Base-by-base conservation (phyloP, 352 stramenopile species). In the Globisporangium carolinianum region DNA sequence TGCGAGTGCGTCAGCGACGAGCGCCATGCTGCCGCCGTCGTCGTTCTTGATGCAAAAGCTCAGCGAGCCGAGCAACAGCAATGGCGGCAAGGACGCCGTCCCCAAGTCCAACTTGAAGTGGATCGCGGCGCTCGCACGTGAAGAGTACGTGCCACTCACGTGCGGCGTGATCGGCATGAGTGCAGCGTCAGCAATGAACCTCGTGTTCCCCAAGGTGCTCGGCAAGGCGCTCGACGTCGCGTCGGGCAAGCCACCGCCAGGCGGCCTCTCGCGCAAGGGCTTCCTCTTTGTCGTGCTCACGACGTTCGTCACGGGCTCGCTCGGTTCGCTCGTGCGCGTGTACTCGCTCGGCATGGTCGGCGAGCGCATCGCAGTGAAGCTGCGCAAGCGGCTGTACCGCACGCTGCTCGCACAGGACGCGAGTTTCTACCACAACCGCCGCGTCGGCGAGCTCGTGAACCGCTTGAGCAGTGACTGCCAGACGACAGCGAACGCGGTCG, bases 311-410 rank as follows among this genome's bases (percentile, higher is more conserved):
- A 86, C 79, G 18, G 89, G 89, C 1, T 86, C 87, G 0, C 63
- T 94, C 5, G 87, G 85, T 38, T 96, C 89, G 3, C 94, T 94
- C 73, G 62, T 96, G 55, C 83, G 89, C 55, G 85, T 82, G 8
- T 96, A 96, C 61, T 94, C 83, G 57, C 77, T 96, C 43, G 86
- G 86, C 7, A 94, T 96, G 75, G 87, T 94, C 52, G 73, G 85
- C 2, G 86, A 95, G 62, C 77, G 82, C 32, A 91, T 95, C 57
- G 86, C 86, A 3, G 83, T 75, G 38, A 86, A 86, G 67, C 67
- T 97, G 18, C 82, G 89, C 11, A 73, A 76, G 47, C 69, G 69
- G 8, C 63, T 97, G 18, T 96, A 96, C 61, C 67, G 66, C 18
- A 75, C 85, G 14, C 61, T 96, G 47, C 57, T 97, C 55, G 63